Conservation (phyloP, 2,329 filamentous ascomycete genomes). For the Ceratocystiopsis minuta region DNA sequence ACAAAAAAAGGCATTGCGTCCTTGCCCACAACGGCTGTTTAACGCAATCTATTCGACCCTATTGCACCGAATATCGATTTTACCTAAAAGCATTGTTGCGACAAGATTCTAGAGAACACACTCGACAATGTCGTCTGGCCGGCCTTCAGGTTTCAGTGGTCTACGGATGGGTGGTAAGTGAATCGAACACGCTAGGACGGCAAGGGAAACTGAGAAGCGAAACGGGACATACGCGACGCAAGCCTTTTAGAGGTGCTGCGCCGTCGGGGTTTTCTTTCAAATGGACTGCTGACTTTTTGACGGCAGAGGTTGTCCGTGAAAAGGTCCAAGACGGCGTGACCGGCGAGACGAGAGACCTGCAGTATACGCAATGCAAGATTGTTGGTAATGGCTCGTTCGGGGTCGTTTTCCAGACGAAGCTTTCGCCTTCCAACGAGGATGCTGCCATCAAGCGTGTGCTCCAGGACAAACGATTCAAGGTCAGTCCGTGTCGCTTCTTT, state of each 20-base stretch:
- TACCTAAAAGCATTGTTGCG: too few relatives aligned
- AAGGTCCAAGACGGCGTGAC: slow-evolving; percentile 98
- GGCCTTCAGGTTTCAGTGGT: slow-evolving; percentile 37
- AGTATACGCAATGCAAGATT: slow-evolving; percentile 99
- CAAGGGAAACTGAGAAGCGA: too few relatives aligned
- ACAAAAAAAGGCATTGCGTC: too few relatives aligned
- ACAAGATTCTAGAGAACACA: too few relatives aligned
- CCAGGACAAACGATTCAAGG: slow-evolving; percentile 99
- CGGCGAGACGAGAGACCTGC: slow-evolving; percentile 87
- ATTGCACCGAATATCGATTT: too few relatives aligned
- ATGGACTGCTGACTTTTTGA: slow-evolving; percentile 4
- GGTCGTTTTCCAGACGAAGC: slow-evolving; percentile 96
- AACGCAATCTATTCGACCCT: too few relatives aligned
- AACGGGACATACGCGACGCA: too few relatives aligned
- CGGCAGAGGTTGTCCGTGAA: slow-evolving; percentile 83
- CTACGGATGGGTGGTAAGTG: slow-evolving; percentile 93
- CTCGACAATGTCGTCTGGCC: too few relatives aligned
- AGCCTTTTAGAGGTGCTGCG: too few relatives aligned
- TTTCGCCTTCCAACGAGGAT: slow-evolving; percentile 94
- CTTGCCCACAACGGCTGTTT: too few relatives aligned
- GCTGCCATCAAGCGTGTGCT: slow-evolving; percentile 97
- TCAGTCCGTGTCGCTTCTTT: slow-evolving; percentile 19
- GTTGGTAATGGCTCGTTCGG: slow-evolving; percentile 98
- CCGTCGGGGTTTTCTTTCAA: background rate
- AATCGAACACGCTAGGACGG: background rate